Evolutionary conservation across 768 basidiomycete genomes (phyloP).

Genomic region (Boletus sp.): DNA sequence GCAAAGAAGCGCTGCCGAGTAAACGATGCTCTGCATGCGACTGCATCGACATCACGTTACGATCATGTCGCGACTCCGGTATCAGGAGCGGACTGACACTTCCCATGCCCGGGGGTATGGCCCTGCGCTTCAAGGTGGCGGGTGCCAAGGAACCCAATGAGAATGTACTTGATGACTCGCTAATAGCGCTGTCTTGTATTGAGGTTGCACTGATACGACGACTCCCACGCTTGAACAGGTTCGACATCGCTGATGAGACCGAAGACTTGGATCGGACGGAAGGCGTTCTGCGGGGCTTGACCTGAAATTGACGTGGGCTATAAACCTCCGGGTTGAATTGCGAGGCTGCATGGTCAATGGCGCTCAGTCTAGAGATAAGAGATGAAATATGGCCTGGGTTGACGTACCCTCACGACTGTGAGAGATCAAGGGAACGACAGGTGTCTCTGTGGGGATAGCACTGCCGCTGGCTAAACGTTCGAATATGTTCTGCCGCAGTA

Average conservation of each 20-base stretch:
- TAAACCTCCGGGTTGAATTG: conserved; percentile 22
- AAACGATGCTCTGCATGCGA: conserved; percentile 34
- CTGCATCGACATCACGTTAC: conserved; percentile 43
- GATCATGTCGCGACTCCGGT: conserved; percentile 40
- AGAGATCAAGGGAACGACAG: conserved; percentile 57
- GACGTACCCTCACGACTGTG: conserved; percentile 24
- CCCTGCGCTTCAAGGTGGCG: conserved; percentile 44
- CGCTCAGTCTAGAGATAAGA: conserved; percentile 3
- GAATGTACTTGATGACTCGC: conserved; percentile 45
- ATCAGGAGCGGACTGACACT: conserved; percentile 16
- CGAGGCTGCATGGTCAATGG: conserved; percentile 12
- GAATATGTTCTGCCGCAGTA: conserved; percentile 81
- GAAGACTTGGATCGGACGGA: conserved; percentile 56
- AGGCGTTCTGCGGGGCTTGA: conserved; percentile 42
- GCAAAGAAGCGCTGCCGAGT: conserved; percentile 30
- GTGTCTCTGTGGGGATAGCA: conserved; percentile 56
- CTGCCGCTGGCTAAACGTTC: conserved; percentile 67
- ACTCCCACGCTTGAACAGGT: conserved; percentile 50
- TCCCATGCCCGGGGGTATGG: conserved; percentile 42
- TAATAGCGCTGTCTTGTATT: conserved; percentile 42
- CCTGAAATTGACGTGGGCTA: conserved; percentile 28
- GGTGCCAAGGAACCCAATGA: conserved; percentile 28
- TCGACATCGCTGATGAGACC: conserved; percentile 49
- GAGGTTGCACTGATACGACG: conserved; percentile 33
- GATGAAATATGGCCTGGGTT: too few species aligned